These are phyloP conservation scores for Spathaspora sp. DNA, from an alignment of 1,139 yeast genomes.

Conservation along the genomic window DNA sequence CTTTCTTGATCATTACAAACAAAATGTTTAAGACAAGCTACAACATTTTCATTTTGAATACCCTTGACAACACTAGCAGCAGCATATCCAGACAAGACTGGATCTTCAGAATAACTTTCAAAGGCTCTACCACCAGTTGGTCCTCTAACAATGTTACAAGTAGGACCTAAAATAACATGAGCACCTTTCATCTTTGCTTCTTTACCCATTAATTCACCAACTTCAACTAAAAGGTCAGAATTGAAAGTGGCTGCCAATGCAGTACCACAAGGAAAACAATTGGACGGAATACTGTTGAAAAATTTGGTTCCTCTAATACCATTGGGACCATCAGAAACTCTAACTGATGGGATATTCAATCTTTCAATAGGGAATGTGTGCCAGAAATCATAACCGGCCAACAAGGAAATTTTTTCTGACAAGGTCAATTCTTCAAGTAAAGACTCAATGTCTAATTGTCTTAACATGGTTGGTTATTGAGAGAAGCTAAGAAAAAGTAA, in stretches of 20 bases:
- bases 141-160: slow-evolving; percentile 27
- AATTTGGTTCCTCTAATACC: slow-evolving; percentile 28
- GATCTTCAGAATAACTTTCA: slow-evolving; percentile 32
- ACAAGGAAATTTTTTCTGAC: slow-evolving; percentile 43
- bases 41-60: slow-evolving; percentile 33
- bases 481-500: neutral
- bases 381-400: slow-evolving; percentile 52
- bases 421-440: slow-evolving; percentile 38
- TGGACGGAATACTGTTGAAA: slow-evolving; percentile 25
- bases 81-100: slow-evolving; percentile 28
- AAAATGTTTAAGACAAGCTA: slow-evolving; percentile 59
- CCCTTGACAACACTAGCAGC: slow-evolving; percentile 26
- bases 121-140: slow-evolving; percentile 34
- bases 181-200: slow-evolving; percentile 28
- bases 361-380: slow-evolving; percentile 48
- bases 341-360: slow-evolving; percentile 28
- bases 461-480: neutral
- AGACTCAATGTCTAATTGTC: slow-evolving; percentile 39
- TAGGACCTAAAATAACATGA: slow-evolving; percentile 31
- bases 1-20: slow-evolving; percentile 60
- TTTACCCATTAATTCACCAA: slow-evolving; percentile 26
- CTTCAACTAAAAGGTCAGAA: slow-evolving; percentile 20
- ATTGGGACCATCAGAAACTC: slow-evolving; percentile 30
- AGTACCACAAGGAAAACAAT: slow-evolving; percentile 31
- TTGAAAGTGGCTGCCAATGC: slow-evolving; percentile 39